A percentile compares a stretch with the other conserved stretches of the same genome.
These are phyloP conservation scores for Syncephalastrum monosporum DNA, from an alignment of 371 early-diverging fungal species.

Conservation along the genomic window DNA sequence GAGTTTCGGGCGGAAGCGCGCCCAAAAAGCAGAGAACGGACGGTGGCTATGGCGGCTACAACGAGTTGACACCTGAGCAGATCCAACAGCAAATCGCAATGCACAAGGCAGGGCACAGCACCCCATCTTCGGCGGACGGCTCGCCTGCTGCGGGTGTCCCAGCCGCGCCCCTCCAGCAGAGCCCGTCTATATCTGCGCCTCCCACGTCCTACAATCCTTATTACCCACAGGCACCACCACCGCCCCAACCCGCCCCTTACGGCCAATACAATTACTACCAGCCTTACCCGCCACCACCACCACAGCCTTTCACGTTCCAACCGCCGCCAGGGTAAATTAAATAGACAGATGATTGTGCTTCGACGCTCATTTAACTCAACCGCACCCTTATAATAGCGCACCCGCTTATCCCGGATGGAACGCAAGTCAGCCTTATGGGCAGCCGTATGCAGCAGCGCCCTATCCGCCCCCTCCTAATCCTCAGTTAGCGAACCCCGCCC, in stretches of 20 bases:
- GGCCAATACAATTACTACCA: constrained; percentile 5
- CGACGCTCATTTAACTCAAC: background rate
- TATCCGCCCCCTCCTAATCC: constrained; percentile 4
- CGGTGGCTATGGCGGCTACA: constrained; percentile 26
- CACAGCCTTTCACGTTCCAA: constrained; percentile 13
- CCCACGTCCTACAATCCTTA: constrained; percentile 14
- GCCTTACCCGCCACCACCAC: constrained; percentile 13
- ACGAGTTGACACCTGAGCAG: constrained; percentile 41
- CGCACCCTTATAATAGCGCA: constrained; percentile 2
- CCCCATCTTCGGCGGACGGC: constrained; percentile 7
- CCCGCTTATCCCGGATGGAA: constrained; percentile 12
- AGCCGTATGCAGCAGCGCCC: background rate
- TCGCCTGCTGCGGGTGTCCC: constrained; percentile 8
- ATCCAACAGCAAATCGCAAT: constrained; percentile 40
- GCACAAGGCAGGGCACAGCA: constrained; percentile 29
- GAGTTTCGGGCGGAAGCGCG: constrained; percentile 32
- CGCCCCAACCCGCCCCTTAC: background rate
- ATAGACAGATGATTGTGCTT: no score
- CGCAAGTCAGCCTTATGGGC: constrained; percentile 9
- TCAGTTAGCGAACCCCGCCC: constrained; percentile 1
- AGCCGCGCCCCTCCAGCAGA: constrained; percentile 8
- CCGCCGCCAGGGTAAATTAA: constrained; percentile 17
- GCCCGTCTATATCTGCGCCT: constrained; percentile 11
- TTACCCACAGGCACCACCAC: constrained; percentile 11
- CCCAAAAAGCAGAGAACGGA: constrained; percentile 26